phyloP scores from a whole-genome alignment of 2,329 filamentous ascomycete species.

The Xylariaceae sp. region DNA sequence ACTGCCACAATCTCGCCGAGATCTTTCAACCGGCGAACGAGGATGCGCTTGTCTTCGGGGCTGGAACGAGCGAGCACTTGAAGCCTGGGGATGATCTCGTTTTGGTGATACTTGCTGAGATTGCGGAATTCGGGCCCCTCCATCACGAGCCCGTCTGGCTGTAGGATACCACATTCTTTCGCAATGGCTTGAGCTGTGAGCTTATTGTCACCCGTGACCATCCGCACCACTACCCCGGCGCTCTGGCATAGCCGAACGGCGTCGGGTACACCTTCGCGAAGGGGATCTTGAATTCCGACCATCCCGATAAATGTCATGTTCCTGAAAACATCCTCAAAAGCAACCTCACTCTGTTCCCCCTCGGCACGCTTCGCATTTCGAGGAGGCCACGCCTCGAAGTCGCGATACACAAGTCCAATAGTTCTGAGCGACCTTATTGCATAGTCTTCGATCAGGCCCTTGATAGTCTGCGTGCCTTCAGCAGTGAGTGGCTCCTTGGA shows the following conservation, averaged over 20 bases:
- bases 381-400: conserved; percentile 81
- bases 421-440: conserved; percentile 75
- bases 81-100: conserved; percentile 59
- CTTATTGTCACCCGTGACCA: conserved; percentile 81
- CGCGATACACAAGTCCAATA: conserved; percentile 75
- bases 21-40: conserved; percentile 65
- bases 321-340: conserved; percentile 59
- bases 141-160: conserved; percentile 61
- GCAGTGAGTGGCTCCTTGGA: conserved; percentile 37
- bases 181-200: conserved; percentile 74
- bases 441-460: conserved; percentile 66
- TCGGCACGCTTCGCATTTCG: conserved; percentile 47
- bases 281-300: conserved; percentile 75
- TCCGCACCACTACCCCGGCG: conserved; percentile 72
- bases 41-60: conserved; percentile 67
- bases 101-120: conserved; percentile 56
- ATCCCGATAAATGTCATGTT: conserved; percentile 62
- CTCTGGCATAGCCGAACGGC: conserved; percentile 66
- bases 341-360: conserved; percentile 50
- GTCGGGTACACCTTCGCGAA: conserved; percentile 65
- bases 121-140: conserved; percentile 74
- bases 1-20: conserved; percentile 73
- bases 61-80: conserved; percentile 68
- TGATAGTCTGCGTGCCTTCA: conserved; percentile 50
- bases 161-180: conserved; percentile 68